Evolutionary conservation across 805 yeast species (phyloP), one percentile per base, ranked within the genome.

Genomic region (Candida ovalis): DNA sequence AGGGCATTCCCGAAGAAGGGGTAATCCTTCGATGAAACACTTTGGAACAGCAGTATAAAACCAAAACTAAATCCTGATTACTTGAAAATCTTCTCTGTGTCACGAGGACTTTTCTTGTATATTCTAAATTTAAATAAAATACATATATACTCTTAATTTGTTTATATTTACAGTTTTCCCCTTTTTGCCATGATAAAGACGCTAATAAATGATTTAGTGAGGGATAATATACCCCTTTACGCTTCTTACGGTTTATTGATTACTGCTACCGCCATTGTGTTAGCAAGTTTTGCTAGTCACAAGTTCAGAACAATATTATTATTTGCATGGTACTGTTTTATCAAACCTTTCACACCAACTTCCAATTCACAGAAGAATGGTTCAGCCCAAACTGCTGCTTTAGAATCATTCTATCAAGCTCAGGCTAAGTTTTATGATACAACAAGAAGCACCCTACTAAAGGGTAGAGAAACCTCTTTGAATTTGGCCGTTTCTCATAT

Each of bases 351-450:
- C 65, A 53, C 63, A 44, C 61, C 74, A 53, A 52, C 66, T 45
- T 44, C 70, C 45, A 60, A 60, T 15, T 53, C 61, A 12, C 54
- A 61, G 2, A 53, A 50, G 4, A 57, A 60, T n/a, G 51, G 60
- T 12, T 54, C 58, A 7, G 71, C 75, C 45, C 88, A 83, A 60
- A 85, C 81, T 58, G 74, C 75, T 32, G 77, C 80, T 4, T 72
- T 84, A 48, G 96, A 88, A 63, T 69, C 75, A 23, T 87, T 87
- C 62, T 87, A 87, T 68, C 78, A 79, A 58, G 80, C 80, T 41
- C 96, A 88, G 67, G 95, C 95, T 9, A 78, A 77, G 47, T 75
- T 88, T 40, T 87, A 87, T 62, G 95, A 87, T 62, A 66, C 78
- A 40, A 87, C 95, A 3, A 78, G 96, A 60, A 71, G 75, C 42